These are phyloP conservation scores for Sporothrix mexicana DNA, from an alignment of 2,329 filamentous ascomycete genomes.

Conservation along the genomic window DNA sequence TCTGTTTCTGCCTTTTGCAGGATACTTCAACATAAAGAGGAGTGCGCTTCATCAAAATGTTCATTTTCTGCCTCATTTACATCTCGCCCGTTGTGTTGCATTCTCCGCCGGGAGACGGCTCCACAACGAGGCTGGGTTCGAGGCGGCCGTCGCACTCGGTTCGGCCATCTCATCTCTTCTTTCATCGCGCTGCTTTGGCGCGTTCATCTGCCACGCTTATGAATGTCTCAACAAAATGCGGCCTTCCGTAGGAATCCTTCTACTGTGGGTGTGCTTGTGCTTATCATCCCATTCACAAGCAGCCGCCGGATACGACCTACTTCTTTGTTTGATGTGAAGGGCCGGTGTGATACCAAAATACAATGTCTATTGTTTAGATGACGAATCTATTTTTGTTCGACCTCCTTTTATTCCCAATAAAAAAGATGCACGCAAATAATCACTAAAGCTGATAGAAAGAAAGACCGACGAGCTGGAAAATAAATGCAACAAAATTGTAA, in stretches of 20 bases:
- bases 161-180: conserved; percentile 11
- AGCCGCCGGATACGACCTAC: background rate
- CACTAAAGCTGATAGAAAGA: too few relatives aligned
- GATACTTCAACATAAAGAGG: background rate
- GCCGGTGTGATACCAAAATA: background rate
- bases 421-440: background rate
- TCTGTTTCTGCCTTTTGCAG: too few relatives aligned
- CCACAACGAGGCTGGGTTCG: conserved; percentile 15
- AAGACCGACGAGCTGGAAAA: too few relatives aligned
- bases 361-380: background rate
- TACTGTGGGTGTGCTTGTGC: too few relatives aligned
- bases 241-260: background rate
- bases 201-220: too few relatives aligned
- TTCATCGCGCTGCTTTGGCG: conserved; percentile 1
- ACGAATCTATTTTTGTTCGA: background rate
- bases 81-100: background rate
- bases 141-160: conserved; percentile 20
- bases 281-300: background rate
- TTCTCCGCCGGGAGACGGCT: background rate
- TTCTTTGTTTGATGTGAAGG: background rate
- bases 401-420: background rate
- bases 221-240: background rate
- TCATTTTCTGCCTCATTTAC: background rate
- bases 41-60: background rate
- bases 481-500: background rate